Conservation (phyloP, 1,284 basidiomycete genomes). For the Boletus sp. region DNA sequence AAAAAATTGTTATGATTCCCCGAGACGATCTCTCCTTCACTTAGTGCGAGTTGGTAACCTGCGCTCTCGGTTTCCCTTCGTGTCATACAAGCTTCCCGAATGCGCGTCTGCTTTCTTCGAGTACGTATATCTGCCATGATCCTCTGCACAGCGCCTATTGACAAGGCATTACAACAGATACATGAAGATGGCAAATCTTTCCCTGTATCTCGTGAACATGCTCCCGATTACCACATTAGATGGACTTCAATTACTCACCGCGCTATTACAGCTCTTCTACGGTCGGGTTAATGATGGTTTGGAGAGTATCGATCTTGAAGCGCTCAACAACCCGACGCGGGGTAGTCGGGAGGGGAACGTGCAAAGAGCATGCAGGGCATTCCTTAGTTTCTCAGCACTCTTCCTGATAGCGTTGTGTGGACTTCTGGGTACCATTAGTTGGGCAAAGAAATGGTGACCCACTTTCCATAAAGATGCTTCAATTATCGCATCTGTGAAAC, state of each 20-base stretch:
- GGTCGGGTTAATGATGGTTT: not conserved
- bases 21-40: not conserved
- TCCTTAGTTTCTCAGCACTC: constrained; percentile 22
- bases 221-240: constrained; percentile 64
- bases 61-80: constrained; percentile 41
- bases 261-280: constrained; percentile 36
- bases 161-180: constrained; percentile 44
- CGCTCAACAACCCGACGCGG: constrained; percentile 5
- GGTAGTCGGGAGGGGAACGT: constrained; percentile 9
- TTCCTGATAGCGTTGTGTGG: constrained; percentile 25
- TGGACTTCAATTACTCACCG: constrained; percentile 48
- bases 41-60: constrained; percentile 55
- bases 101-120: constrained; percentile 40
- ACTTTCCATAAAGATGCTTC: not conserved
- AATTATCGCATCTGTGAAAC: no score
- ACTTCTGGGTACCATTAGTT: constrained; percentile 21
- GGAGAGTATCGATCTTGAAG: constrained; percentile 22
- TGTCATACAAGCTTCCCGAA: constrained; percentile 45
- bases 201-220: constrained; percentile 70
- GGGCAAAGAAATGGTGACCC: constrained; percentile 13
- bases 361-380: constrained; percentile 18
- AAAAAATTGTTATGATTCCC: not conserved
- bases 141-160: not conserved
- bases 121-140: constrained; percentile 37
- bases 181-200: constrained; percentile 55